Conservation (phyloP, 179 eudicot species). For the Silene vulgaris region DNA sequence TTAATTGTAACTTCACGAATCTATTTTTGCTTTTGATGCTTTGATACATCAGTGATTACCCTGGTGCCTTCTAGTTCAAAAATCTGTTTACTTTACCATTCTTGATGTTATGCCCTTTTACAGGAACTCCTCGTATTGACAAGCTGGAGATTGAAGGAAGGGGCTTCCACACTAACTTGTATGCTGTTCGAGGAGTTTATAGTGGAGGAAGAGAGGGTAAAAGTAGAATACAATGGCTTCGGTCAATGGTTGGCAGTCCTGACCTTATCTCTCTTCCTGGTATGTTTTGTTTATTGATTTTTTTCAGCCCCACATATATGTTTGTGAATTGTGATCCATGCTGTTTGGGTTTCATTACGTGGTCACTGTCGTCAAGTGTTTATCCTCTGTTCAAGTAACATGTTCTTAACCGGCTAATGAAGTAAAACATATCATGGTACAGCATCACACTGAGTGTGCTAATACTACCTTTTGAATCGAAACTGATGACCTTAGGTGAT, state of each 20-base stretch:
- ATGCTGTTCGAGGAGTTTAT: conserved; percentile 79
- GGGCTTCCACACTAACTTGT: conserved; percentile 95
- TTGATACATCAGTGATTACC: background rate
- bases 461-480: background rate
- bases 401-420: background rate
- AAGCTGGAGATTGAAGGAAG: conserved; percentile 96
- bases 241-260: conserved; percentile 99
- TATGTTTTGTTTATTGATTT: conserved; percentile 30
- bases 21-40: background rate
- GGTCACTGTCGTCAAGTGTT: background rate
- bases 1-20: background rate
- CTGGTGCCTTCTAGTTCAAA: conserved; percentile 1
- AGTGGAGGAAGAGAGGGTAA: conserved; percentile 95
- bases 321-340: background rate
- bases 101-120: conserved; percentile 13
- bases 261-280: conserved; percentile 95
- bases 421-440: background rate
- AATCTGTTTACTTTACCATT: background rate
- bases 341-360: background rate
- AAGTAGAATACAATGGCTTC: conserved; percentile 97
- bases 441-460: background rate
- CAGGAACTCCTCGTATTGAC: conserved; percentile 78
- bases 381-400: conserved; percentile 1
- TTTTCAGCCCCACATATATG: background rate
- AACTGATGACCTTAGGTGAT: background rate